These are phyloP conservation scores for Sabuloglossum arenarium DNA, from an alignment of 495 filamentous ascomycete species.

Conservation along the genomic window DNA sequence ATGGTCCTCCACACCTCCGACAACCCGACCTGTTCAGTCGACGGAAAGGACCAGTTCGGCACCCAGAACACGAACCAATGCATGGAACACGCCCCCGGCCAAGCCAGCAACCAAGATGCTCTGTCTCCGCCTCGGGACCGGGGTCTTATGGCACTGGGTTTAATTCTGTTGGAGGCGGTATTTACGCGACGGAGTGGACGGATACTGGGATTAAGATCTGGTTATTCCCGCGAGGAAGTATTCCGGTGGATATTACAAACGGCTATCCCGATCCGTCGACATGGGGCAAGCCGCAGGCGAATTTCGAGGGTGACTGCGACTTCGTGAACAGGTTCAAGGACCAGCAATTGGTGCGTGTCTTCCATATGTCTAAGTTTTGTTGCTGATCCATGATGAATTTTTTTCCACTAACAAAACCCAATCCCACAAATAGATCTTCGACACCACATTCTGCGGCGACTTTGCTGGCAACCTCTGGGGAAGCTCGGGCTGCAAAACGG, in stretches of 20 bases:
- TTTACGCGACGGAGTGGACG: constrained; percentile 66
- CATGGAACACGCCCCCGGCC: constrained; percentile 3
- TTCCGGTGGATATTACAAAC: constrained; percentile 34
- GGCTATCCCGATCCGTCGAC: constrained; percentile 35
- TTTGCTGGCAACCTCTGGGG: constrained; percentile 56
- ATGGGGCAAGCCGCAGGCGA: constrained; percentile 49
- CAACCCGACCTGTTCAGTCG: constrained; percentile 11
- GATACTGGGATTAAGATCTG: constrained; percentile 46
- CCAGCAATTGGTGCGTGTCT: constrained; percentile 32
- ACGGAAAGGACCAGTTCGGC: constrained; percentile 26
- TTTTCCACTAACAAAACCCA: too few species aligned
- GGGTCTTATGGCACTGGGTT: constrained; percentile 45
- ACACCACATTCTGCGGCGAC: constrained; percentile 76
- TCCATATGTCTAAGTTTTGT: background rate
- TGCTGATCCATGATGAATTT: background rate
- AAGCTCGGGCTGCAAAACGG: background rate
- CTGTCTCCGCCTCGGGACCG: constrained; percentile 18
- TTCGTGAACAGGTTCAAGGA: constrained; percentile 43
- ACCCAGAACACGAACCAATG: constrained; percentile 39
- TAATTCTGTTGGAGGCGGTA: constrained; percentile 52
- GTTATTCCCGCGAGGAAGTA: constrained; percentile 48
- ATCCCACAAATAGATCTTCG: constrained; percentile 26
- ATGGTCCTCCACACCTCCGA: constrained; percentile 57
- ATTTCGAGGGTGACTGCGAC: constrained; percentile 44
- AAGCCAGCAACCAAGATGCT: constrained; percentile 7